phyloP scores from a whole-genome alignment of 169 alveolate genomes.

The Plasmodium knowlesi region DNA sequence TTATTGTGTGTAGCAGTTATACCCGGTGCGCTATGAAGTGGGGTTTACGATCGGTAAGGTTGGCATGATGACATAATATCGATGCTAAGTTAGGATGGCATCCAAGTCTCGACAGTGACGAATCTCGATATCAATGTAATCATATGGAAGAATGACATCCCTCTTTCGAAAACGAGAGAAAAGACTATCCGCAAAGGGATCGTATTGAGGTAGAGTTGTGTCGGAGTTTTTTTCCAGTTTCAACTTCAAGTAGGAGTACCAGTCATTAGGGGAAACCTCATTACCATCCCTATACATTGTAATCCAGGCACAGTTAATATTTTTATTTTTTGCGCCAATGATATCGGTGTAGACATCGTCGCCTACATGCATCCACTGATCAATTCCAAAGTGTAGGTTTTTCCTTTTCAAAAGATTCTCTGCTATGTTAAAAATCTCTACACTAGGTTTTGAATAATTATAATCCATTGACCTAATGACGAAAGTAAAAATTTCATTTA shows the following conservation, averaged over 20 bases:
- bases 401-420: constrained; percentile 36
- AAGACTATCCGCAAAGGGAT: constrained; percentile 44
- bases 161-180: constrained; percentile 30
- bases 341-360: constrained; percentile 65
- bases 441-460: constrained; percentile 55
- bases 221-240: constrained; percentile 30
- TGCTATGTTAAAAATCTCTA: constrained; percentile 52
- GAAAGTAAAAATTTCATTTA: constrained; percentile 56
- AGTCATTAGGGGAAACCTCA: constrained; percentile 26
- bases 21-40: not conserved
- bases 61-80: not conserved
- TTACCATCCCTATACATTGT: constrained; percentile 63
- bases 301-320: constrained; percentile 72
- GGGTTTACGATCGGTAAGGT: not conserved
- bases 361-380: constrained; percentile 73
- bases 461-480: constrained; percentile 71
- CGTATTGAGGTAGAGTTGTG: not conserved
- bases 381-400: not conserved
- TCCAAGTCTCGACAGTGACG: constrained; percentile 66
- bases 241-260: constrained; percentile 72
- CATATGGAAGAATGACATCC: constrained; percentile 29
- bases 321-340: constrained; percentile 63
- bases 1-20: not conserved
- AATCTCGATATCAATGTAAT: constrained; percentile 56
- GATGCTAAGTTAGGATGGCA: not conserved